Conservation (phyloP, 805 yeast genomes). For the Saccharomyces eubayanus region DNA sequence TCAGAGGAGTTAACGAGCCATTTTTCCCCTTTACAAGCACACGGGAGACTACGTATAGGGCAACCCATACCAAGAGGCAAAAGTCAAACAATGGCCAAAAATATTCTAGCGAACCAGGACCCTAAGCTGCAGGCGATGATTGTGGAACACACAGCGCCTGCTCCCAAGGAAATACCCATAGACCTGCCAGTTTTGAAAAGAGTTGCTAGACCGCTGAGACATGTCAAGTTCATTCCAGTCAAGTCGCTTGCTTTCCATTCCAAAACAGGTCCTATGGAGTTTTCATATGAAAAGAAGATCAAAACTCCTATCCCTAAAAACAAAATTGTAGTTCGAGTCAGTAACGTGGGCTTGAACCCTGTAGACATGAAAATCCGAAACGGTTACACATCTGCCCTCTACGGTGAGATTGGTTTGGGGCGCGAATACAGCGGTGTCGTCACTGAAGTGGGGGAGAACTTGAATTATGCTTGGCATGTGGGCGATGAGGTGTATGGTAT, state of each 20-base stretch:
- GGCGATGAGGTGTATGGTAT: conserved; percentile 66
- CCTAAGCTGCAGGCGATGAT: conserved; percentile 15
- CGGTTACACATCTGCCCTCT: conserved; percentile 43
- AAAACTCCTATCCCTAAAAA: conserved; percentile 41
- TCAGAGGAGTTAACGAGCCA: background rate
- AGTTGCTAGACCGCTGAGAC: conserved; percentile 42
- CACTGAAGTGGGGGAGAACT: conserved; percentile 43
- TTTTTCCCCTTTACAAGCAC: background rate
- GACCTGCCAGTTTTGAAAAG: conserved; percentile 25
- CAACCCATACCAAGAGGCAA: background rate
- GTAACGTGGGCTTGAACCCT: conserved; percentile 56
- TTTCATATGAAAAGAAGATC: conserved; percentile 48
- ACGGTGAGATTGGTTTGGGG: conserved; percentile 57
- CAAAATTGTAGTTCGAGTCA: conserved; percentile 49
- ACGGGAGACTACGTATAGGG: background rate
- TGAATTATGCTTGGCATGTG: conserved; percentile 33
- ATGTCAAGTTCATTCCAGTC: conserved; percentile 43
- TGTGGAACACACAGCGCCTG: conserved; percentile 12
- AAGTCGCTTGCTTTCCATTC: conserved; percentile 38
- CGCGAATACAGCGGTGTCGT: conserved; percentile 61
- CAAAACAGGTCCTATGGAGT: conserved; percentile 32
- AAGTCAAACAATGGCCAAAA: conserved; percentile 8
- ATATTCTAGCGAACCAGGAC: conserved; percentile 14
- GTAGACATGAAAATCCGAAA: conserved; percentile 54
- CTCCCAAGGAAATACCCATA: conserved; percentile 22